Evolutionary conservation across 306 rosid species (phyloP).

Genomic region (Cicer cuneatum): DNA sequence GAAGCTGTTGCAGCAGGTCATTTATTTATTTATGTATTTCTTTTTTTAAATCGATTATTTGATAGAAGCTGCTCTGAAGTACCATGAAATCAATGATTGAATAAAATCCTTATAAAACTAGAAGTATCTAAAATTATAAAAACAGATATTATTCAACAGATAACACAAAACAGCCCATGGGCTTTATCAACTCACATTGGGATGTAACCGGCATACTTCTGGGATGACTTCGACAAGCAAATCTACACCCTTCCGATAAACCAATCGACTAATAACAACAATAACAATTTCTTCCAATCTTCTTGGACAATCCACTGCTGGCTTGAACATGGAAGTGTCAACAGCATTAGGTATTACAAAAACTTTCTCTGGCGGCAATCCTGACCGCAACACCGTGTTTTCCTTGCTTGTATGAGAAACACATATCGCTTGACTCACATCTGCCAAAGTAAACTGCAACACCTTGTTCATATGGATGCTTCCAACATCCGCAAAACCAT

Average conservation of each 20-base stretch:
- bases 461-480: constrained; percentile 99
- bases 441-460: constrained; percentile 88
- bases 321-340: constrained; percentile 95
- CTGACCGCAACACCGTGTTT: constrained; percentile 87
- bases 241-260: constrained; percentile 91
- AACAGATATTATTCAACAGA: not conserved
- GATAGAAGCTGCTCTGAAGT: not conserved
- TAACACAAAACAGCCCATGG: constrained; percentile 7
- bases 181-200: constrained; percentile 67
- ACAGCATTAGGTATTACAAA: constrained; percentile 93
- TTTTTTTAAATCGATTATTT: not conserved
- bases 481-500: constrained; percentile 88
- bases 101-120: constrained; percentile 45
- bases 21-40: not conserved
- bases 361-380: constrained; percentile 88
- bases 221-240: constrained; percentile 97
- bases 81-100: not conserved
- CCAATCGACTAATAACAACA: constrained; percentile 91
- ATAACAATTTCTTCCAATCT: constrained; percentile 61
- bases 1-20: not conserved
- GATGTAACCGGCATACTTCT: constrained; percentile 74
- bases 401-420: constrained; percentile 98
- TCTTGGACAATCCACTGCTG: constrained; percentile 65
- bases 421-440: constrained; percentile 93
- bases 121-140: constrained; percentile 32